phyloP scores from a whole-genome alignment of 2,329 filamentous ascomycete species.

The Arthrobotrys sphaeroides region DNA sequence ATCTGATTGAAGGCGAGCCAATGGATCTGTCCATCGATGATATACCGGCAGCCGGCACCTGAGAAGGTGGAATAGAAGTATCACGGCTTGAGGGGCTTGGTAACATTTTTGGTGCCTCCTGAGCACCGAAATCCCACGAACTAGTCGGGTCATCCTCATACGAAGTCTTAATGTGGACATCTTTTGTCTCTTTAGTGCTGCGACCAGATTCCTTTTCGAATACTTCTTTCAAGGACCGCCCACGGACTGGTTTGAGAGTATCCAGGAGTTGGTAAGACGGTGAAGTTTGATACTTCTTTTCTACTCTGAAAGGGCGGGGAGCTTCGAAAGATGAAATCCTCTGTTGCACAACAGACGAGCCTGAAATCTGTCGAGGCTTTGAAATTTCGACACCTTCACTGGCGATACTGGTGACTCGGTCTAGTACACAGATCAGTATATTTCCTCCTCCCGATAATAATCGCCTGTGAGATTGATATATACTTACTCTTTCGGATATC shows the following conservation, averaged over 20 bases:
- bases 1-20: background rate
- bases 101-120: background rate
- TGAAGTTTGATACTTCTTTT: conserved; percentile 46
- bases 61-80: background rate
- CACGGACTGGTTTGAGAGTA: conserved; percentile 39
- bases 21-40: background rate
- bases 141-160: background rate
- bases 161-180: no score
- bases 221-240: conserved; percentile 18
- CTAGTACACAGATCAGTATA: conserved; percentile 5
- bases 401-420: background rate
- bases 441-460: no score
- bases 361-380: conserved; percentile 19
- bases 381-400: background rate
- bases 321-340: conserved; percentile 48
- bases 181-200: background rate
- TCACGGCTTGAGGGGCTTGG: background rate
- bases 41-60: background rate
- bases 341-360: conserved; percentile 29
- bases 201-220: background rate
- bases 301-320: conserved; percentile 7
- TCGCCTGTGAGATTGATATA: background rate
- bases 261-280: conserved; percentile 38
- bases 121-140: background rate
- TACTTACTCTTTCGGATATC: conserved; percentile 39